Conservation (phyloP, 1,139 yeast species). For the Diutina pseudorugosa region DNA sequence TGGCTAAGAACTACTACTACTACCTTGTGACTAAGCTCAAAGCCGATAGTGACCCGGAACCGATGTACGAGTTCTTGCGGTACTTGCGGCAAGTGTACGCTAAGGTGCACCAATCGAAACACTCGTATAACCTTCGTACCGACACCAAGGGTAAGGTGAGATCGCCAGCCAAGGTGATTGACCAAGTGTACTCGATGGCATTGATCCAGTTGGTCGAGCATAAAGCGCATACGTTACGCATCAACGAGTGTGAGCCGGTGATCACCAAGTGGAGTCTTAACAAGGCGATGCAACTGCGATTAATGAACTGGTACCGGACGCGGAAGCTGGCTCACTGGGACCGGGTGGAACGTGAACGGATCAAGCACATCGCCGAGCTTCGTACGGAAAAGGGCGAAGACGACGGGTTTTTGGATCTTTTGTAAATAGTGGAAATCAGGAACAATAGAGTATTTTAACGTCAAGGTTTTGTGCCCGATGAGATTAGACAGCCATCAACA, state of each 20-base stretch:
- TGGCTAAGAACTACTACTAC: neutral
- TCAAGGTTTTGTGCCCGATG: too few species aligned
- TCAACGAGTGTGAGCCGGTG: neutral
- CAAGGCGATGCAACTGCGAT: neutral
- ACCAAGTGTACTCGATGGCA: neutral
- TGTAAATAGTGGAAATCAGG: neutral
- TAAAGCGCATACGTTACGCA: neutral
- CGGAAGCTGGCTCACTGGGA: neutral
- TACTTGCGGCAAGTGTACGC: neutral
- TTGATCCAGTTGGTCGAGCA: slow-evolving; percentile 2
- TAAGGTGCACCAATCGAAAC: neutral
- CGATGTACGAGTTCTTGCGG: neutral
- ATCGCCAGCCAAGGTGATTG: neutral
- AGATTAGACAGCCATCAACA: too few species aligned
- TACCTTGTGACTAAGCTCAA: neutral
- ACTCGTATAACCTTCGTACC: neutral
- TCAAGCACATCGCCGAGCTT: neutral
- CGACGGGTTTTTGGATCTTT: slow-evolving; percentile 1
- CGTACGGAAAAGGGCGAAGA: neutral
- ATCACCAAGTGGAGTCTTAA: neutral
- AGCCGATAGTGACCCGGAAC: neutral
- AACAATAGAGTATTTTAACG: too few species aligned
- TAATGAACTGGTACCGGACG: neutral
- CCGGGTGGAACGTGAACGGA: neutral
- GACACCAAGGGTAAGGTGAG: neutral